These are phyloP conservation scores for Hypoxylon sp. DNA, from an alignment of 2,329 filamentous ascomycete genomes.

Conservation along the genomic window DNA sequence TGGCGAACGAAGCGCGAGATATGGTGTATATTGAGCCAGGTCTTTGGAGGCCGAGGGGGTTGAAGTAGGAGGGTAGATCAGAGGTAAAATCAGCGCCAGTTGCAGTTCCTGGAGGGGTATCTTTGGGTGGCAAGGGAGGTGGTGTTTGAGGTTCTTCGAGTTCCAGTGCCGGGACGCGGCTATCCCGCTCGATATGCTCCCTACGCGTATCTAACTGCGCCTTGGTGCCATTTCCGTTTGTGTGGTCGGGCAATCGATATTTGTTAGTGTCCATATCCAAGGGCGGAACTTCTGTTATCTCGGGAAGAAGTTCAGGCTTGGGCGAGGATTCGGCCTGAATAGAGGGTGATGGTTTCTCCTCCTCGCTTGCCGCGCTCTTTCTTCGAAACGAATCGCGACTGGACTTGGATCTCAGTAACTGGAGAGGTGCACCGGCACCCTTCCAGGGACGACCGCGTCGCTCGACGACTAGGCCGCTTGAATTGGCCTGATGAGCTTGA, in stretches of 20 bases:
- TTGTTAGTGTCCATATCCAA: slow-evolving; percentile 79
- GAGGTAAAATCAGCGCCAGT: slow-evolving; percentile 60
- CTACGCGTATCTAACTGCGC: slow-evolving; percentile 68
- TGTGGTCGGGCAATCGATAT: slow-evolving; percentile 78
- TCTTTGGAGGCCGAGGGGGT: slow-evolving; percentile 73
- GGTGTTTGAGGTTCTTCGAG: slow-evolving; percentile 54
- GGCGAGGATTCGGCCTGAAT: slow-evolving; percentile 32
- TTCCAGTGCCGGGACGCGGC: slow-evolving; percentile 55
- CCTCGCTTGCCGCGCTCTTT: slow-evolving; percentile 39
- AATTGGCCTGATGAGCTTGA: slow-evolving; percentile 71
- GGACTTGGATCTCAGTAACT: slow-evolving; percentile 50
- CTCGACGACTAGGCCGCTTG: slow-evolving; percentile 64
- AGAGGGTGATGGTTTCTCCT: slow-evolving; percentile 31
- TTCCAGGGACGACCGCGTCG: slow-evolving; percentile 80
- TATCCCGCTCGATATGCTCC: slow-evolving; percentile 68
- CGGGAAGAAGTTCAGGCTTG: slow-evolving; percentile 60
- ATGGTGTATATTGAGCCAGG: slow-evolving; percentile 93
- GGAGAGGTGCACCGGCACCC: slow-evolving; percentile 69
- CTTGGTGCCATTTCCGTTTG: slow-evolving; percentile 75
- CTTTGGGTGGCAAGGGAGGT: slow-evolving; percentile 64
- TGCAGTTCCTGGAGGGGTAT: slow-evolving; percentile 60
- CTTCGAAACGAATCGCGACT: slow-evolving; percentile 49
- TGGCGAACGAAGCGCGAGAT: slow-evolving; percentile 90
- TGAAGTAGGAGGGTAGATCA: slow-evolving; percentile 73
- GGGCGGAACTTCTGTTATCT: slow-evolving; percentile 64